Conservation (phyloP, 768 basidiomycete genomes). For the Phaeotremella fagi region DNA sequence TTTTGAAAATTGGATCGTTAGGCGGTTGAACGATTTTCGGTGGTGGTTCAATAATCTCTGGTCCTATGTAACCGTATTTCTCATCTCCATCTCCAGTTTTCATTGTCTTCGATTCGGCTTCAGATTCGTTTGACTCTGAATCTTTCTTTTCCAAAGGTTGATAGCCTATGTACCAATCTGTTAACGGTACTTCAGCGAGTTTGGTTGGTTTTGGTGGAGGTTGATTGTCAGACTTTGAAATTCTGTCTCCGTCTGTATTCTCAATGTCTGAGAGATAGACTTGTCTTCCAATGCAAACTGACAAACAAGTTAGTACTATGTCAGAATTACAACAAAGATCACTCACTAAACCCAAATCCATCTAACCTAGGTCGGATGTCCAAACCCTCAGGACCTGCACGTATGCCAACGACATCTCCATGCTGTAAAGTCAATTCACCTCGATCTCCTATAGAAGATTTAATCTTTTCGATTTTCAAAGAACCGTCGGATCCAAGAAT, state of each 20-base stretch:
- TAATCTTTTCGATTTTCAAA: slow-evolving; percentile 7
- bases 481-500: slow-evolving; percentile 36
- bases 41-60: background rate
- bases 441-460: background rate
- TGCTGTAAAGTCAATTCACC: slow-evolving; percentile 31
- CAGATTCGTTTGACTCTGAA: background rate
- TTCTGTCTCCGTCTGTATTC: background rate
- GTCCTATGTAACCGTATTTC: background rate
- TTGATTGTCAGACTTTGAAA: background rate
- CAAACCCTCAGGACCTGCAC: slow-evolving; percentile 19
- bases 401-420: slow-evolving; percentile 37
- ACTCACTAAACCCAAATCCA: slow-evolving; percentile 42
- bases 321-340: background rate
- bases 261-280: slow-evolving; percentile 11
- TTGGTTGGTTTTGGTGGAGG: slow-evolving; percentile 9
- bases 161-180: slow-evolving; percentile 40
- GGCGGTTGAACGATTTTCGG: background rate
- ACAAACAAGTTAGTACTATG: too few relatives aligned
- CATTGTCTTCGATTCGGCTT: background rate
- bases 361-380: slow-evolving; percentile 24
- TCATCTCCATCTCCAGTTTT: background rate
- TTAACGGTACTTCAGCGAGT: slow-evolving; percentile 9
- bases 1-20: background rate
- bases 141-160: slow-evolving; percentile 11
- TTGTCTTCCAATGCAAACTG: slow-evolving; percentile 40